Evolutionary conservation across 225 moss, liverwort and hornwort species (phyloP).

Genomic region (Bryum argenteum): DNA sequence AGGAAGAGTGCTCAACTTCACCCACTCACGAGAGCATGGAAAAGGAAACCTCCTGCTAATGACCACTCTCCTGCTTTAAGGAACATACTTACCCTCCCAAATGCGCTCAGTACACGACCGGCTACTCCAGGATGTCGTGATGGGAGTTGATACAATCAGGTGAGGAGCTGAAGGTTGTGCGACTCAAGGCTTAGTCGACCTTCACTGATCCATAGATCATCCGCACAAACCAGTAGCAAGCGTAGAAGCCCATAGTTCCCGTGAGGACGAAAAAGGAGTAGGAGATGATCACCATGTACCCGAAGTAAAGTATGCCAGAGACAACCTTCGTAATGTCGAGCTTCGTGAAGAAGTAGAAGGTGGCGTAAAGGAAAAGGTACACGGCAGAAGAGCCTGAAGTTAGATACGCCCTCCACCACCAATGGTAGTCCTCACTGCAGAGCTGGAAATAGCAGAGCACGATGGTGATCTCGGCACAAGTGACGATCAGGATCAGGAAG

Average conservation of each 20-base stretch:
- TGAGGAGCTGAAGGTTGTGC: constrained; percentile 23
- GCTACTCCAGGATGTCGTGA: constrained; percentile 11
- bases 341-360: constrained; percentile 92
- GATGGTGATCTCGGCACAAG: constrained; percentile 94
- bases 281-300: constrained; percentile 96
- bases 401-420: constrained; percentile 98
- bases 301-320: constrained; percentile 84
- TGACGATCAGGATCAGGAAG: constrained; percentile 86
- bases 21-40: constrained; percentile 12
- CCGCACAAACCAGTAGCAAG: constrained; percentile 96
- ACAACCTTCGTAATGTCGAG: constrained; percentile 84
- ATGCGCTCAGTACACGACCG: constrained; percentile 14
- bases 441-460: constrained; percentile 98
- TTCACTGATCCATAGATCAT: constrained; percentile 87
- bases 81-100: constrained; percentile 10
- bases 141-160: constrained; percentile 1
- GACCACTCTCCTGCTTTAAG: constrained; percentile 10
- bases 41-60: constrained; percentile 10
- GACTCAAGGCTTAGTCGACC: constrained; percentile 38
- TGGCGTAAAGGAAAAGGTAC: constrained; percentile 84
- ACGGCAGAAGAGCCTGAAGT: constrained; percentile 91
- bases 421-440: constrained; percentile 94
- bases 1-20: not conserved
- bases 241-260: constrained; percentile 93
- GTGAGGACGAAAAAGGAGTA: constrained; percentile 97